These are phyloP conservation scores for Pichia sp. DNA, from an alignment of 1,139 yeast species.

Conservation along the genomic window DNA sequence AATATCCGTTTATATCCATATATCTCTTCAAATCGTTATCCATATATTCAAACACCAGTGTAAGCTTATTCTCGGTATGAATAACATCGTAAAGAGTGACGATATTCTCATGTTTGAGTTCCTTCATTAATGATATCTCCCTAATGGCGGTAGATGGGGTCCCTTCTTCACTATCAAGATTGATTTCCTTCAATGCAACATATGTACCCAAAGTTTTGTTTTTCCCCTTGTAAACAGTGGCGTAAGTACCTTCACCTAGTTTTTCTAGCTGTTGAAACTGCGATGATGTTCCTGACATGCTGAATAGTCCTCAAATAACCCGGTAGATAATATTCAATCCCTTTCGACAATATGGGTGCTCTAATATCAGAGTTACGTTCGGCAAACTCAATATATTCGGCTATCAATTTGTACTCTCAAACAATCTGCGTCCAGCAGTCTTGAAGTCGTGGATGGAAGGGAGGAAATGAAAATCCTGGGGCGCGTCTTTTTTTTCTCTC, in stretches of 20 bases:
- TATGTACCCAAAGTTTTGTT: conserved; percentile 86
- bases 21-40: conserved; percentile 89
- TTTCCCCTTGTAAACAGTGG: conserved; percentile 94
- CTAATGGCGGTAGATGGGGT: conserved; percentile 97
- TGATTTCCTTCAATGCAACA: conserved; percentile 92
- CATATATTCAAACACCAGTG: conserved; percentile 89
- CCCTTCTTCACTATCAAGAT: conserved; percentile 92
- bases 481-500: no score
- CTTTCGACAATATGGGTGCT: background rate
- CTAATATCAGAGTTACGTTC: no score
- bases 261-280: conserved; percentile 56
- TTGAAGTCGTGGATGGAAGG: no score
- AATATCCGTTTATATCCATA: conserved; percentile 78
- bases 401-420: no score
- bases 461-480: no score
- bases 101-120: conserved; percentile 87
- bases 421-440: no score
- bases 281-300: conserved; percentile 25
- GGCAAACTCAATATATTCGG: no score
- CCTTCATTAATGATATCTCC: conserved; percentile 95
- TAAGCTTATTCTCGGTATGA: conserved; percentile 92
- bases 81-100: conserved; percentile 91
- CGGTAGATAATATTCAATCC: background rate
- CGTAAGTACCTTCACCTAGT: conserved; percentile 96
- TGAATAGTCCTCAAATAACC: background rate